Percentiles rank a stretch among this genome's conserved stretches.
Conservation (phyloP, 345 rosid genomes). For the Physaria fendleri region DNA sequence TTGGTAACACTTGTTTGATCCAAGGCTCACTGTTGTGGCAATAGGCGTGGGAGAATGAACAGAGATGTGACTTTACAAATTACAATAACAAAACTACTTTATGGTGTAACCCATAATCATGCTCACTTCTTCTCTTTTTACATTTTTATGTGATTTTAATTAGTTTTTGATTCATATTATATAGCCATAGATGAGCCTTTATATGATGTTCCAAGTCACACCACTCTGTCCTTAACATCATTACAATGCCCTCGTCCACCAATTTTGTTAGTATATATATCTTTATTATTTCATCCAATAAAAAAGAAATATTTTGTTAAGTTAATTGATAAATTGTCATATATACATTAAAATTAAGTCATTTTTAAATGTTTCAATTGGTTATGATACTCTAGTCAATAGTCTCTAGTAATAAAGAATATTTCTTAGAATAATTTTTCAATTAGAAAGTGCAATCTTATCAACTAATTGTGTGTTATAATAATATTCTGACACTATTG, state of each 20-base stretch:
- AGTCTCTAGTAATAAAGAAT: conserved; percentile 4
- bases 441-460: conserved; percentile 11
- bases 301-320: background rate
- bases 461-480: conserved; percentile 4
- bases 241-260: conserved; percentile 11
- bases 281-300: background rate
- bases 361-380: background rate
- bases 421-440: background rate
- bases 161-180: conserved; percentile 3
- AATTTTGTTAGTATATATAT: background rate
- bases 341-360: background rate
- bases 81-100: conserved; percentile 22
- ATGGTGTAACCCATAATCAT: conserved; percentile 29
- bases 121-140: conserved; percentile 20
- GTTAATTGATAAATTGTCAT: background rate
- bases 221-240: conserved; percentile 22
- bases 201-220: conserved; percentile 29
- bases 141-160: conserved; percentile 11
- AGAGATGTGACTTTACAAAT: conserved; percentile 26
- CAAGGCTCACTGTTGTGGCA: conserved; percentile 12
- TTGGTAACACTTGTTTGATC: conserved; percentile 17
- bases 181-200: conserved; percentile 16
- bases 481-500: conserved; percentile 8
- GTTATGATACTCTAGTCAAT: background rate
- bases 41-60: conserved; percentile 40